Base-by-base conservation (phyloP, 2,329 filamentous ascomycete species). In the Monosporascus sp. region DNA sequence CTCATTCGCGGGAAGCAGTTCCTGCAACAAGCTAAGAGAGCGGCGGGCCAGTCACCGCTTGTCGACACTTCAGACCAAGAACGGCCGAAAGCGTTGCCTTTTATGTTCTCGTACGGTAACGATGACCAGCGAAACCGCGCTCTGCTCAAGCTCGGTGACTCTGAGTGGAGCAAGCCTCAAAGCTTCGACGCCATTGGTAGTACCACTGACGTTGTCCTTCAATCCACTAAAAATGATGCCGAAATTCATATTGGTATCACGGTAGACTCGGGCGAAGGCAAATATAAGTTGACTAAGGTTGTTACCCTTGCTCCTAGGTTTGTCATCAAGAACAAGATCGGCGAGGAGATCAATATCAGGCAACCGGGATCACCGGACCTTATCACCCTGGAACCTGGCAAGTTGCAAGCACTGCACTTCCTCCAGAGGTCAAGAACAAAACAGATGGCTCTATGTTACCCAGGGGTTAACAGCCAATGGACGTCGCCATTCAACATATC, bases 181-280 rank as follows among this genome's bases (percentile, higher is more conserved):
- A 97, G 91, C 79, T 96, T 99, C 64, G 95, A 99, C 66, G 94
- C 94, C 20, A 94, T 99, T 59, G 94, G 94, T 34, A 97, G 93
- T 64, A 91, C 88, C 1, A 87, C 91, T 17, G 92, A 97, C 62
- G 89, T 96, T 37, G 83, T 94, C 36, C 78, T 99, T 36, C 87
- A 88, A 49, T 90, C 91, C 0, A 73, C 81, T 2, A 82, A 80
- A 43, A 86, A 83, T 44, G 81, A 79, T 53, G 86, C 86, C 2
- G 94, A 99, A 69, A 92, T 97, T 64, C 91, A 97, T 64, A 81
- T 95, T 7, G 94, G 94, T 47, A 85, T 99, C 48, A 93, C 87
- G 2, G 87, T 99, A 31, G 85, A 90, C 54, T 88, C 95, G 54
- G 94, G 94, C 11, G 88, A 96, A 65, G 94, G 94, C 64, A 99